A percentile compares a stretch with the other conserved stretches of the same genome.
Conservation (phyloP, 75 land plant genomes). For the Isoetes taiwanensis region DNA sequence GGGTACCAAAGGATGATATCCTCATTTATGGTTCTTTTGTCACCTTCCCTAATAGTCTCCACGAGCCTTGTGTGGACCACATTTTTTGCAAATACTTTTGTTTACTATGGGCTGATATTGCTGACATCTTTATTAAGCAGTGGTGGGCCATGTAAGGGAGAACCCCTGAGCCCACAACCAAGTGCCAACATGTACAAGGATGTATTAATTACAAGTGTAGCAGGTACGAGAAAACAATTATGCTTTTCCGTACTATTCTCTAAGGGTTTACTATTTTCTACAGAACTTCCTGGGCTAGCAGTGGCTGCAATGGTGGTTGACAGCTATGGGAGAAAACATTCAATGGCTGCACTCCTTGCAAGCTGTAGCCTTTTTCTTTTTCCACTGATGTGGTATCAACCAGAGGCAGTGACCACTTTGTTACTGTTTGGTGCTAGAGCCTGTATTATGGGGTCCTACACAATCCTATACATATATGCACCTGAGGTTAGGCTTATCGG, state of each 20-base stretch:
- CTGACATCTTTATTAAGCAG: constrained; percentile 54
- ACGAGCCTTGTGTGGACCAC: constrained; percentile 72
- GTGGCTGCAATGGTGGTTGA: constrained; percentile 61
- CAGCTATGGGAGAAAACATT: constrained; percentile 56
- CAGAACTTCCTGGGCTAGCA: constrained; percentile 82
- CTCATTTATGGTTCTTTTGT: constrained; percentile 38
- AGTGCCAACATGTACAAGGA: constrained; percentile 35
- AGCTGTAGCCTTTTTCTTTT: constrained; percentile 46
- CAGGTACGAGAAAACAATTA: too few species aligned
- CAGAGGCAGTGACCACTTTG: constrained; percentile 35
- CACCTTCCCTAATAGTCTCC: constrained; percentile 46
- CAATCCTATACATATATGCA: constrained; percentile 73
- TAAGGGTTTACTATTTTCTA: too few species aligned
- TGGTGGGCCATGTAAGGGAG: constrained; percentile 11
- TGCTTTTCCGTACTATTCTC: too few species aligned
- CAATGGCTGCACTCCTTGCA: constrained; percentile 73
- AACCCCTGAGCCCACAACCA: constrained; percentile 8
- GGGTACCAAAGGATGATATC: constrained; percentile 17
- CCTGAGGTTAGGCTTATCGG: constrained; percentile 53
- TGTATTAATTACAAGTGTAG: constrained; percentile 72
- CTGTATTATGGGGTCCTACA: constrained; percentile 67
- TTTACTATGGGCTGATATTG: constrained; percentile 79
- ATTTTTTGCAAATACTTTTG: constrained; percentile 80
- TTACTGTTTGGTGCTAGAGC: constrained; percentile 70
- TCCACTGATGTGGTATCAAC: constrained; percentile 45